These are phyloP conservation scores for Litchi chinensis DNA, from an alignment of 345 rosid genomes.

Conservation along the genomic window DNA sequence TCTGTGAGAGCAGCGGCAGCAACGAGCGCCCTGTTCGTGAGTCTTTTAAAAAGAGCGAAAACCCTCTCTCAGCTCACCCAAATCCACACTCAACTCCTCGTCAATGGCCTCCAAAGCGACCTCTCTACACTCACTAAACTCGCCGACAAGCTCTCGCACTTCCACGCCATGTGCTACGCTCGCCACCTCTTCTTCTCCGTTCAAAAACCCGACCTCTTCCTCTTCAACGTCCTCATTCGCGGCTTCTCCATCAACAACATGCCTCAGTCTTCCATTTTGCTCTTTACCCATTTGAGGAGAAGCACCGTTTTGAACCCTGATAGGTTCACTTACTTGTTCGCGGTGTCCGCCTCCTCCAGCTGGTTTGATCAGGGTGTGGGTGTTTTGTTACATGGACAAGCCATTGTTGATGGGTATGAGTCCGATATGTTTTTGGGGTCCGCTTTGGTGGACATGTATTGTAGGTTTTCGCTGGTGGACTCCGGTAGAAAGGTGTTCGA, in stretches of 20 bases:
- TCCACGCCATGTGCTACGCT: constrained; percentile 52
- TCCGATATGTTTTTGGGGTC: constrained; percentile 64
- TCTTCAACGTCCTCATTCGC: constrained; percentile 69
- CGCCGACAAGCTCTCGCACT: constrained; percentile 62
- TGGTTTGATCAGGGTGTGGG: constrained; percentile 41
- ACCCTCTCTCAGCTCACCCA: constrained; percentile 59
- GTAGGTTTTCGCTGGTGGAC: constrained; percentile 40
- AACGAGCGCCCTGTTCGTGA: constrained; percentile 39
- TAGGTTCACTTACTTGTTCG: constrained; percentile 57
- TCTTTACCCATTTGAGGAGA: constrained; percentile 49
- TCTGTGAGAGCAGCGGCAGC: background rate
- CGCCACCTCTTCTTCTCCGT: constrained; percentile 55
- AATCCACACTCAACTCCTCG: constrained; percentile 65
- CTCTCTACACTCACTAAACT: constrained; percentile 65
- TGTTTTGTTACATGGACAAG: constrained; percentile 51
- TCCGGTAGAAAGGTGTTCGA: constrained; percentile 63
- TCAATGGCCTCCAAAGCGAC: constrained; percentile 51
- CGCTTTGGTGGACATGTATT: constrained; percentile 56
- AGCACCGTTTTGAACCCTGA: constrained; percentile 51
- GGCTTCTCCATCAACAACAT: constrained; percentile 48
- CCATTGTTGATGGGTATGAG: constrained; percentile 55
- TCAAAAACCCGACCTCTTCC: constrained; percentile 66
- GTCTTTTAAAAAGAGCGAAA: constrained; percentile 45
- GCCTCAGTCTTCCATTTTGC: constrained; percentile 50
- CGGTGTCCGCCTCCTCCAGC: constrained; percentile 56